These are phyloP conservation scores for Sporothrix sp. DNA, from an alignment of 2,329 filamentous ascomycete species.

Conservation along the genomic window DNA sequence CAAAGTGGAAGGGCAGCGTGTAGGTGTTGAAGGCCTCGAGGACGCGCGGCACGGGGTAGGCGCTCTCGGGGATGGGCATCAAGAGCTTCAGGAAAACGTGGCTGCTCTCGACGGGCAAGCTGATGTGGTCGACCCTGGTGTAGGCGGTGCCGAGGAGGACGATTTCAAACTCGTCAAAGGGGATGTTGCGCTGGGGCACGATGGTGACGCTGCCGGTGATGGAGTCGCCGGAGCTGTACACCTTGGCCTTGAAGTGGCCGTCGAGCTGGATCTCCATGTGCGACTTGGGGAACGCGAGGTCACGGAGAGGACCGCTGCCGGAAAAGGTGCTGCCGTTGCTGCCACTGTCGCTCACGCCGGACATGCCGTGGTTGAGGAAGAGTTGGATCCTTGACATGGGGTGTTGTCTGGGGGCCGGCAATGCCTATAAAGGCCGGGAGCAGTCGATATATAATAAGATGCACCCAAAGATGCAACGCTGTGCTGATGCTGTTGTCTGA, in stretches of 20 bases:
- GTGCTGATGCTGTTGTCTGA: too few species aligned
- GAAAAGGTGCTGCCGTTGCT: slow-evolving; percentile 14
- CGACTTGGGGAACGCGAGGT: slow-evolving; percentile 17
- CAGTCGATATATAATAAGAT: not conserved
- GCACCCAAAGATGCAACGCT: too few species aligned
- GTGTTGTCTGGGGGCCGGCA: too few species aligned
- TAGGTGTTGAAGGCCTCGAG: slow-evolving; percentile 41
- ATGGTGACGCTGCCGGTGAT: slow-evolving; percentile 41
- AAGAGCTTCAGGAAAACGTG: slow-evolving; percentile 47
- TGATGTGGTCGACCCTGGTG: slow-evolving; percentile 43
- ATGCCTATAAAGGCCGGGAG: not conserved
- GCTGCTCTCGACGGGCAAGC: slow-evolving; percentile 36
- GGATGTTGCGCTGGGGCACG: slow-evolving; percentile 34
- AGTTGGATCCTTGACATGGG: not conserved
- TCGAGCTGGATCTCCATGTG: slow-evolving; percentile 41
- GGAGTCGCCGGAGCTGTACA: slow-evolving; percentile 46
- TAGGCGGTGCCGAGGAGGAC: slow-evolving; percentile 41
- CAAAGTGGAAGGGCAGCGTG: slow-evolving; percentile 48
- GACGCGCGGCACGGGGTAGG: slow-evolving; percentile 37
- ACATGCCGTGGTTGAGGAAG: slow-evolving; percentile 1
- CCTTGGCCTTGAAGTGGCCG: slow-evolving; percentile 44
- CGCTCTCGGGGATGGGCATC: slow-evolving; percentile 41
- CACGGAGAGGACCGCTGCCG: slow-evolving; percentile 10
- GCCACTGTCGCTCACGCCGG: slow-evolving; percentile 12
- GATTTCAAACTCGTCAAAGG: slow-evolving; percentile 44